phyloP scores from a whole-genome alignment of 495 filamentous ascomycete species.

The Penicillium paradoxum region DNA sequence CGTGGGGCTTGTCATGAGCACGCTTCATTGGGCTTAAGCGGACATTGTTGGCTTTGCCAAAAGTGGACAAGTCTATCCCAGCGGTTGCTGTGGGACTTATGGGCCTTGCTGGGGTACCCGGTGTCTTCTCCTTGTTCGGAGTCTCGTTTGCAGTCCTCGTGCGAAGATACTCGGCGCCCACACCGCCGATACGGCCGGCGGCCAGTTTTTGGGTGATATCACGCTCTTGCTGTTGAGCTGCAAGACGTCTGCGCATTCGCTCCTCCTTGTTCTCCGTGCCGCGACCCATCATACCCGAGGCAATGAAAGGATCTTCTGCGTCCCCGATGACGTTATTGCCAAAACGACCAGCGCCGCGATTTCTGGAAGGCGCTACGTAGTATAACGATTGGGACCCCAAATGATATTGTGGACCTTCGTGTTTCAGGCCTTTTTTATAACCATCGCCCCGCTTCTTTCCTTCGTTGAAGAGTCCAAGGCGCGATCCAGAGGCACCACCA shows the following conservation, averaged over 20 bases:
- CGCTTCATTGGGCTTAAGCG: constrained; percentile 68
- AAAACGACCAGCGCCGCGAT: constrained; percentile 14
- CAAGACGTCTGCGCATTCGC: constrained; percentile 60
- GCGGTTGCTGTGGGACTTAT: constrained; percentile 8
- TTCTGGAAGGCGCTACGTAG: constrained; percentile 49
- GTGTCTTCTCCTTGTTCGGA: constrained; percentile 5
- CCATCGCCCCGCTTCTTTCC: constrained; percentile 30
- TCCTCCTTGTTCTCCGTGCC: constrained; percentile 57
- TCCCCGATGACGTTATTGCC: constrained; percentile 44
- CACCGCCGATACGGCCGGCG: constrained; percentile 53
- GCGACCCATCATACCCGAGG: constrained; percentile 42
- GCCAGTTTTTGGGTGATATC: constrained; percentile 71
- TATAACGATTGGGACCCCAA: constrained; percentile 50
- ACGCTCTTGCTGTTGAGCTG: constrained; percentile 69
- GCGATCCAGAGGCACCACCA: constrained; percentile 39
- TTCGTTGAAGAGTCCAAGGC: constrained; percentile 44
- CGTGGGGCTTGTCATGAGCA: constrained; percentile 32
- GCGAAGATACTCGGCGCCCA: constrained; percentile 76
- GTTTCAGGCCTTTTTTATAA: constrained; percentile 32
- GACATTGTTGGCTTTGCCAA: constrained; percentile 44
- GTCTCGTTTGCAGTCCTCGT: constrained; percentile 27
- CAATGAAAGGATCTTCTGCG: constrained; percentile 54
- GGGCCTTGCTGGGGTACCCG: constrained; percentile 8
- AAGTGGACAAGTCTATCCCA: constrained; percentile 24
- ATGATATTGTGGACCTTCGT: constrained; percentile 56